Evolutionary conservation across 345 rosid genomes (phyloP).

Genomic region (Eucalyptus erythrocorys): DNA sequence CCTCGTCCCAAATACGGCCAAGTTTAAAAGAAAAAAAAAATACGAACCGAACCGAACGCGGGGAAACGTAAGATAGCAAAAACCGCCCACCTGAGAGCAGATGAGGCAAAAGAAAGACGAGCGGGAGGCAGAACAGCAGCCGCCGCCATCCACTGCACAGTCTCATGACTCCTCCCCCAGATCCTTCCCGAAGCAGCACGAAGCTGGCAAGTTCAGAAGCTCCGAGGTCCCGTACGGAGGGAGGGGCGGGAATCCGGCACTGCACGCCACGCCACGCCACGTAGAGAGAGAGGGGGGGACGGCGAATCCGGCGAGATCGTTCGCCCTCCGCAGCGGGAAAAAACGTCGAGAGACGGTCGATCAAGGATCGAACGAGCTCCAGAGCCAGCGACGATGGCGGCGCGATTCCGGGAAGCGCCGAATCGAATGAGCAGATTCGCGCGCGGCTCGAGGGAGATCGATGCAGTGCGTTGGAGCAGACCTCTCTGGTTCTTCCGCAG

Average conservation of each 20-base stretch:
- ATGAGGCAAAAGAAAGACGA: constrained; percentile 47
- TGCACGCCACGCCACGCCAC: too few species aligned
- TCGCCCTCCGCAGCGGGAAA: too few species aligned
- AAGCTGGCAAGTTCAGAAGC: background rate
- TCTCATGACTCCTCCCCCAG: constrained; percentile 23
- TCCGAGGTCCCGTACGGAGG: background rate
- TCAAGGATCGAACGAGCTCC: too few species aligned
- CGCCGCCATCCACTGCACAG: constrained; percentile 58
- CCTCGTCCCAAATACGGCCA: background rate
- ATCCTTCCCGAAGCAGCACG: background rate
- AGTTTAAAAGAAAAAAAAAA: background rate
- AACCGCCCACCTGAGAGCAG: constrained; percentile 33
- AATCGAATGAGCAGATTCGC: too few species aligned
- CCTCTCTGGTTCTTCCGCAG: too few species aligned
- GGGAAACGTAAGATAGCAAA: background rate
- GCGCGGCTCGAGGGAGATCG: too few species aligned
- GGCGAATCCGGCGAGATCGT: too few species aligned
- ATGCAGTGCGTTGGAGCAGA: too few species aligned
- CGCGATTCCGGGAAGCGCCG: too few species aligned
- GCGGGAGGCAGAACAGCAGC: constrained; percentile 35
- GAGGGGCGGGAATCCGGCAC: background rate
- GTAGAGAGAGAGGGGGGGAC: too few species aligned
- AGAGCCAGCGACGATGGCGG: too few species aligned
- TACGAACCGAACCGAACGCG: background rate
- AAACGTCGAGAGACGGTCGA: too few species aligned